Evolutionary conservation across 2,329 filamentous ascomycete genomes (phyloP).

Genomic region (Madurella mycetomatis): DNA sequence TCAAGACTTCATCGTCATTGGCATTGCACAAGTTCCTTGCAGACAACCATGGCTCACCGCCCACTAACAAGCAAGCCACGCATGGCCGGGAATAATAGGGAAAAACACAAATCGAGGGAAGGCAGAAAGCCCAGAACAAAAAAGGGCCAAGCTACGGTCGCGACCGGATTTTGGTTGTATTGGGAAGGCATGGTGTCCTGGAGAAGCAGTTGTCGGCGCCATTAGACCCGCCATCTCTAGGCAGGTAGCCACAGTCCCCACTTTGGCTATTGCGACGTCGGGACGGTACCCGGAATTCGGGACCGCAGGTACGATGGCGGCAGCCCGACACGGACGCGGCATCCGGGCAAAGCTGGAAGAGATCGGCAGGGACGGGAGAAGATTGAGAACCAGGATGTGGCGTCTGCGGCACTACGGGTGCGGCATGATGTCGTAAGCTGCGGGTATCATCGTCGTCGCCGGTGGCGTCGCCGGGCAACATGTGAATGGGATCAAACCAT

Average conservation of each 20-base stretch:
- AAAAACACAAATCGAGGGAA: not conserved
- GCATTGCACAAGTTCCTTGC: slow-evolving; percentile 22
- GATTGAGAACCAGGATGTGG: not conserved
- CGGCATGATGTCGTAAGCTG: not conserved
- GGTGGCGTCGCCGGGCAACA: too few species aligned
- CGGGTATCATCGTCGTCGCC: too few species aligned
- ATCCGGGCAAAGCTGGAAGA: not conserved
- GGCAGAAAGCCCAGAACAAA: not conserved
- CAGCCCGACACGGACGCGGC: too few species aligned
- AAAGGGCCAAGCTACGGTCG: not conserved
- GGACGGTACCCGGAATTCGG: slow-evolving; percentile 6
- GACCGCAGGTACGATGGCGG: slow-evolving; percentile 1
- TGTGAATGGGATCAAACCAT: too few species aligned
- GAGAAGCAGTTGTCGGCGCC: not conserved
- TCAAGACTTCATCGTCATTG: slow-evolving; percentile 7
- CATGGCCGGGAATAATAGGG: not conserved
- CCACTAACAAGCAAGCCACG: not conserved
- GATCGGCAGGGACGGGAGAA: not conserved
- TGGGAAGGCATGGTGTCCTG: not conserved
- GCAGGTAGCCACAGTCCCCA: slow-evolving; percentile 6
- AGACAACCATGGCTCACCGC: slow-evolving; percentile 1
- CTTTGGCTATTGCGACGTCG: not conserved
- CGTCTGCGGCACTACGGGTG: not conserved
- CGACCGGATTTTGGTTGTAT: not conserved
- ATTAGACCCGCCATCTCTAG: not conserved